Percentiles rank a stretch among this genome's conserved stretches.
These are phyloP conservation scores for Papilionanthe hybrid DNA, from an alignment of 116 monocot species.

Conservation along the genomic window DNA sequence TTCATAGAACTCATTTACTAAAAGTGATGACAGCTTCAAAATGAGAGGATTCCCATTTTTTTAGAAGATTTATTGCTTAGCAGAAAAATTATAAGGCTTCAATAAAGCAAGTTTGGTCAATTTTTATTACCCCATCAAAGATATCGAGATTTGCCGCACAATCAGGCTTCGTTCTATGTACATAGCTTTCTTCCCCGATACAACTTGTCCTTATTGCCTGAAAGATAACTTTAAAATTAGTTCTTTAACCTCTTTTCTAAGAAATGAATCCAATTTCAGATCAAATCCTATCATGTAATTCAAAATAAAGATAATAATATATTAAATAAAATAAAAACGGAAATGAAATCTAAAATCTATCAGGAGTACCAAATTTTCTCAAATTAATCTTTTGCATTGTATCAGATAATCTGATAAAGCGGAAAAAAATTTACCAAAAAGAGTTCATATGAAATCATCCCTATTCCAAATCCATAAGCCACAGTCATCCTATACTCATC, in stretches of 20 bases:
- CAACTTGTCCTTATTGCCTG: constrained; percentile 1
- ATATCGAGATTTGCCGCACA: neutral
- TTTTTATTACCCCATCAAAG: neutral
- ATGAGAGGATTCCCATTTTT: neutral
- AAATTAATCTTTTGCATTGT: neutral
- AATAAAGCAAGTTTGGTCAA: neutral
- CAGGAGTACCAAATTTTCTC: neutral
- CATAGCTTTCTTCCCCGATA: neutral
- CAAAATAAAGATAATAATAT: neutral
- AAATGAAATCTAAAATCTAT: neutral
- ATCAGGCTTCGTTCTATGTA: constrained; percentile 5
- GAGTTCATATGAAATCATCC: constrained; percentile 7
- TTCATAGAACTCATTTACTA: neutral
- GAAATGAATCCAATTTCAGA: no score
- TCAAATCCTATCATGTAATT: neutral
- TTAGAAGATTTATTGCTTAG: no score
- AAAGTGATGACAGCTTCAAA: neutral
- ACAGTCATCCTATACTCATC: neutral
- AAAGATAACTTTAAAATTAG: neutral
- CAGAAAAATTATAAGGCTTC: no score
- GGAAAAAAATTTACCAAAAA: constrained; percentile 1
- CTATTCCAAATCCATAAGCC: neutral
- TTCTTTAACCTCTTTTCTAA: neutral
- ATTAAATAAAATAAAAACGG: no score
- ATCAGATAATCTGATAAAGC: neutral